Conservation (phyloP, 2,329 filamentous ascomycete genomes). For the Aspergillus japonicus region DNA sequence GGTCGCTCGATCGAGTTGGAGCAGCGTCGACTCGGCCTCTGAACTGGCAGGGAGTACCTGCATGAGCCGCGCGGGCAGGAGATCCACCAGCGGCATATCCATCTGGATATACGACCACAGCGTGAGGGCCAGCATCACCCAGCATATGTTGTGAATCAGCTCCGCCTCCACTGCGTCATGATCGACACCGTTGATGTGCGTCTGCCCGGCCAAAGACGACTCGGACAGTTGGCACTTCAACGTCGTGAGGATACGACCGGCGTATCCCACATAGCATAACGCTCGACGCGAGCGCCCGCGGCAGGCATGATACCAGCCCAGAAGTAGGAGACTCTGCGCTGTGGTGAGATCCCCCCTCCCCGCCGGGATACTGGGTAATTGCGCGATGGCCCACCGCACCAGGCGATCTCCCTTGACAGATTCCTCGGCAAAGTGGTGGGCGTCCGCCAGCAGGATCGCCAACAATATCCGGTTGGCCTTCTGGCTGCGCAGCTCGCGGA, state of each 20-base stretch:
- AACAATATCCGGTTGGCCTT: conserved; percentile 1
- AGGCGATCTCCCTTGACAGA: not conserved
- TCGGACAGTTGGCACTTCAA: not conserved
- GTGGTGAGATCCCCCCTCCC: conserved; percentile 1
- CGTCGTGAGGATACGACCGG: not conserved
- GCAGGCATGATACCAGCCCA: conserved; percentile 6
- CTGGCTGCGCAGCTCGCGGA: not conserved
- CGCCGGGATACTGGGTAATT: not conserved
- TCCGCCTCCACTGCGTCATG: not conserved
- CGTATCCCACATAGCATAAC: conserved; percentile 5
- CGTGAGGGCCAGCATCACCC: conserved; percentile 1
- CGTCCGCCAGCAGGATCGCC: conserved; percentile 5
- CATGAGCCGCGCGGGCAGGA: not conserved
- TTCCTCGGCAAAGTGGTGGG: not conserved
- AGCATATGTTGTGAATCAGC: conserved; percentile 2
- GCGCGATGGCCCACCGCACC: not conserved
- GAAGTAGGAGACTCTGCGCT: not conserved
- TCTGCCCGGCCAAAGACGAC: not conserved
- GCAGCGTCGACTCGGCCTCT: not conserved
- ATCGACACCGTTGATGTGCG: conserved; percentile 1
- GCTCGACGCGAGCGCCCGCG: conserved; percentile 1
- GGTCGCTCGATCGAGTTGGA: conserved; percentile 5
- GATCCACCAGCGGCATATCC: not conserved
- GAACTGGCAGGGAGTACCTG: not conserved
- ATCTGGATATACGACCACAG: conserved; percentile 6